Conservation (phyloP, 768 basidiomycete species). For the Mycena pura region DNA sequence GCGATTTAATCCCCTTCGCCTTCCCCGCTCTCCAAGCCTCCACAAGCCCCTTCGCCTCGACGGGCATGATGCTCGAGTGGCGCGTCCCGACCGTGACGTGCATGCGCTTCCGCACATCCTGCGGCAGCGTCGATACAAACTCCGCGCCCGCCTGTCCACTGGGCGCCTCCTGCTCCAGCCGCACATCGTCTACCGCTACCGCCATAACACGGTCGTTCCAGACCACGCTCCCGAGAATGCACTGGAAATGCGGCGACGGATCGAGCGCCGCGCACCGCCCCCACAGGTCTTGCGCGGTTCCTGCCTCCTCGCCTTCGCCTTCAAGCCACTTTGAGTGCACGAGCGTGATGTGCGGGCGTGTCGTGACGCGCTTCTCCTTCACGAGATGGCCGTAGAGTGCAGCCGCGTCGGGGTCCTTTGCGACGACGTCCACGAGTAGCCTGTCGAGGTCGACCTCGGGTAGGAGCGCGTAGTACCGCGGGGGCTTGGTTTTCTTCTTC, state of each 20-base stretch:
- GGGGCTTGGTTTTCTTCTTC: constrained; percentile 41
- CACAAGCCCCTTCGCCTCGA: constrained; percentile 77
- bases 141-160: constrained; percentile 37
- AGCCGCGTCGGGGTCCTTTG: constrained; percentile 43
- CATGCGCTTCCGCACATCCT: constrained; percentile 55
- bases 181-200: constrained; percentile 68
- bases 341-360: constrained; percentile 85
- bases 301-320: constrained; percentile 39
- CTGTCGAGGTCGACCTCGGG: constrained; percentile 71
- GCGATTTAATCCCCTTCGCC: constrained; percentile 30
- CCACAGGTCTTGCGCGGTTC: constrained; percentile 46
- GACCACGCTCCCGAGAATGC: constrained; percentile 66
- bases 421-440: constrained; percentile 58
- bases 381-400: constrained; percentile 60
- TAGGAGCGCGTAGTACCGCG: constrained; percentile 81
- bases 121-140: constrained; percentile 66
- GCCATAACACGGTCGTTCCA: constrained; percentile 88
- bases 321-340: constrained; percentile 66
- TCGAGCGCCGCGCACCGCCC: constrained; percentile 56
- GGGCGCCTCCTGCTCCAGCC: constrained; percentile 32
- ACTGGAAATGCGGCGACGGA: constrained; percentile 56
- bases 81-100: constrained; percentile 91
- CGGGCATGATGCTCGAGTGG: constrained; percentile 54
- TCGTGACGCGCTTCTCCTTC: constrained; percentile 52
- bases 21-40: constrained; percentile 54